A percentile compares a stretch with the other conserved stretches of the same genome.
Evolutionary conservation across 148 eudicot species (phyloP).

Genomic region (Nyssa sinensis): DNA sequence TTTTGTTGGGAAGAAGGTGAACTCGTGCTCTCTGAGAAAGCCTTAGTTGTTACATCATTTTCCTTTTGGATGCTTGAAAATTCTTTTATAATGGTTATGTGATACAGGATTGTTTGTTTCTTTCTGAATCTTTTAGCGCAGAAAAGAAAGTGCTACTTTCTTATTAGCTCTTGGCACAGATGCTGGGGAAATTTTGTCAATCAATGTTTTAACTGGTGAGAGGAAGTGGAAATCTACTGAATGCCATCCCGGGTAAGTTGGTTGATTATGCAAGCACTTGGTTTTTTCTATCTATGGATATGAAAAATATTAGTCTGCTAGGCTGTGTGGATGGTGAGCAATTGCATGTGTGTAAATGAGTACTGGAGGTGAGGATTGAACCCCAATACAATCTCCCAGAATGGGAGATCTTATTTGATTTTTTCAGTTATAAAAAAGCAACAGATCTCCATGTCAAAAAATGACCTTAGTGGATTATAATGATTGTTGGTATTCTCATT

Average conservation of each 20-base stretch:
- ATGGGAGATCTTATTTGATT: too few species aligned
- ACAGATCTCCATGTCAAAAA: too few species aligned
- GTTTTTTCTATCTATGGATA: neutral
- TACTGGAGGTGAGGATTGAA: neutral
- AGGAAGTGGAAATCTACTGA: constrained; percentile 27
- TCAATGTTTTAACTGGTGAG: constrained; percentile 25
- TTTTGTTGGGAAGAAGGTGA: constrained; percentile 32
- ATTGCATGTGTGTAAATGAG: neutral
- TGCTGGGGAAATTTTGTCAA: constrained; percentile 24
- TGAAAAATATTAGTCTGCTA: neutral
- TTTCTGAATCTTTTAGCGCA: constrained; percentile 21
- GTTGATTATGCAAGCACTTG: too few species aligned
- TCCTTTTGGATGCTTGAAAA: neutral
- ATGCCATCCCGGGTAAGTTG: constrained; percentile 29
- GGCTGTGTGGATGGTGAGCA: neutral
- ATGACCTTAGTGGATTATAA: too few species aligned
- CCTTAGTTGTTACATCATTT: neutral
- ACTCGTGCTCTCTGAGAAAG: neutral
- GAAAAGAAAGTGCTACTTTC: constrained; percentile 26
- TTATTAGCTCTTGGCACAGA: constrained; percentile 31
- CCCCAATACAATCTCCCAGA: too few species aligned
- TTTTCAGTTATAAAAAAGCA: neutral
- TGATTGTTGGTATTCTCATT: neutral
- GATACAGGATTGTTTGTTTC: neutral
- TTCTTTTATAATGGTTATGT: constrained; percentile 2